These are phyloP conservation scores for Fusarium buharicum DNA, from an alignment of 2,329 filamentous ascomycete genomes.

Conservation along the genomic window DNA sequence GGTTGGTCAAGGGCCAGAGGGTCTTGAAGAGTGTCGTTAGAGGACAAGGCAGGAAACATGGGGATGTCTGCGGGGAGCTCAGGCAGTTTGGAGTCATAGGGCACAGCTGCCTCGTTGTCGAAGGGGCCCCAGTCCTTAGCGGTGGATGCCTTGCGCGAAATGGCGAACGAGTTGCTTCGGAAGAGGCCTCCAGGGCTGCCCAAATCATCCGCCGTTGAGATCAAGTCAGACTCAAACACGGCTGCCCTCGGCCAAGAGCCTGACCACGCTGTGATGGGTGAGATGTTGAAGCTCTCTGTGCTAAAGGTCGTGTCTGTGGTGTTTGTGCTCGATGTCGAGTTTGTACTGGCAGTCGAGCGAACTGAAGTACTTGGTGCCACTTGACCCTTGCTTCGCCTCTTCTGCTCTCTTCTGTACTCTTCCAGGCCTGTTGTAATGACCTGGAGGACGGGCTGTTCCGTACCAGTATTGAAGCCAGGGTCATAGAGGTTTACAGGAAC, in stretches of 20 bases:
- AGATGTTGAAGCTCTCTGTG: conserved; percentile 56
- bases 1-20: conserved; percentile 50
- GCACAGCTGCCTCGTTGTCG: conserved; percentile 46
- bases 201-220: conserved; percentile 58
- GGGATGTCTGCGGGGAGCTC: conserved; percentile 59
- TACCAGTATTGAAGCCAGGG: conserved; percentile 22
- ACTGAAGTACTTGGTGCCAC: conserved; percentile 61
- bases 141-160: conserved; percentile 38
- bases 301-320: conserved; percentile 54
- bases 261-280: conserved; percentile 59
- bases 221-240: conserved; percentile 53
- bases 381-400: conserved; percentile 53
- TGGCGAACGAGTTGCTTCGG: conserved; percentile 38
- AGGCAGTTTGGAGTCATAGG: conserved; percentile 48
- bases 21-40: conserved; percentile 45
- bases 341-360: conserved; percentile 56
- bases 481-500: conserved; percentile 42
- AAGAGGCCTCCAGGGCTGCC: conserved; percentile 49
- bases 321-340: conserved; percentile 51
- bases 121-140: conserved; percentile 40
- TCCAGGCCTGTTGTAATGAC: conserved; percentile 53
- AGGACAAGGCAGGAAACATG: conserved; percentile 46
- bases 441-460: conserved; percentile 53
- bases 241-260: conserved; percentile 49
- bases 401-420: conserved; percentile 45